Base-by-base conservation (phyloP, 805 yeast genomes). In the Ogataea corticis region DNA sequence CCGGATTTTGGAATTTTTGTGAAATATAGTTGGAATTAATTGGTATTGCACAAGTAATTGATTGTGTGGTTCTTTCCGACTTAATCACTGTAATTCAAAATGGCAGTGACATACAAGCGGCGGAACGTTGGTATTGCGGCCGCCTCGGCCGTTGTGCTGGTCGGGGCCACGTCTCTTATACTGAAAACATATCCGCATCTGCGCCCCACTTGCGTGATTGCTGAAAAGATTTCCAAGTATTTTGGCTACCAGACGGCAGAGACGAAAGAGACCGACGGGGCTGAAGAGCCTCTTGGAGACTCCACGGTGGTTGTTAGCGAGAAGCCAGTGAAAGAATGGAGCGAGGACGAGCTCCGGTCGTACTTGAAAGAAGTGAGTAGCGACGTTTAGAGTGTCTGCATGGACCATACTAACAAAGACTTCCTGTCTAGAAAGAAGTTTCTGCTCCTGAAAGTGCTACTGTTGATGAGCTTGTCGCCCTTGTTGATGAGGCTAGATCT, bases 131-230 rank as follows among this genome's bases (percentile, higher is more conserved):
- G 69, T 0, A 58, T 68, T 3, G 64, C 77, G 2, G 70, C 78
- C 7, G 72, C 72, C 0, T 58, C 77, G 0, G 68, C 77, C 12
- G 73, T 72, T 1, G 70, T 69, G 11, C 52, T 72, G 3, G 42
- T 75, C 11, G 79, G 78, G 18, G 72, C 74, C 3, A 64, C 74
- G 0, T 59, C 69, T 21, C 36, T 77, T 5, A 48, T 76, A 9
- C 60, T 77, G 46, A 68, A 68, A 42, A 77, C 80, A 4, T 77
- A 69, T 48, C 82, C 82, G n/a, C 81, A 77, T 50, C 59, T 76
- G 33, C 53, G 54, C 19, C 56, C 63, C 31, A 45, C 16, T 44
- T 19, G 45, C 18, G 13, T 29, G n/a, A 3, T 30, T 39, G n/a
- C 16, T 45, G 40, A 41, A 42, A 12, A 48, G 34, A 23, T 19